phyloP scores from a whole-genome alignment of 2,329 filamentous ascomycete genomes.

The Aspergillus costaricaensis region DNA sequence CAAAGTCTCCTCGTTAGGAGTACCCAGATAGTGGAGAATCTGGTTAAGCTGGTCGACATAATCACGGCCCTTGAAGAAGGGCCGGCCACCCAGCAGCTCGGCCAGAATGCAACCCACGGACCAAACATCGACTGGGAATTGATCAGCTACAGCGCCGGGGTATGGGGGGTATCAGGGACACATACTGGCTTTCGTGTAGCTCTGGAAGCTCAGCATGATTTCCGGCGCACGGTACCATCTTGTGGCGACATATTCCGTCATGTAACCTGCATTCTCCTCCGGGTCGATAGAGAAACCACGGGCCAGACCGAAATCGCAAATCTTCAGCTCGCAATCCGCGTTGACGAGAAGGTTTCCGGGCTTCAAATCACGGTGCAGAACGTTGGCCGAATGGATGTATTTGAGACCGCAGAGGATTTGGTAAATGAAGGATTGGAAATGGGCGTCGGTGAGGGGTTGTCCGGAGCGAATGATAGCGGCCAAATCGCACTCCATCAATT shows the following conservation, averaged over 20 bases:
- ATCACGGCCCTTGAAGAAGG: conserved; percentile 98
- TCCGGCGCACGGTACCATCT: conserved; percentile 98
- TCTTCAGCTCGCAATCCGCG: conserved; percentile 98
- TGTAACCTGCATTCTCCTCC: conserved; percentile 97
- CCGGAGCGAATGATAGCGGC: conserved; percentile 97
- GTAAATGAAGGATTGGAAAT: conserved; percentile 99
- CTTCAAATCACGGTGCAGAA: conserved; percentile 94
- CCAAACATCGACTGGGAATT: conserved; percentile 88
- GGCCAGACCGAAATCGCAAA: conserved; percentile 95
- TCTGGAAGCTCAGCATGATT: conserved; percentile 99
- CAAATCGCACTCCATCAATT: conserved; percentile 98
- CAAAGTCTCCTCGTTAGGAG: conserved; percentile 92
- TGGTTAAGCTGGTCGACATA: conserved; percentile 99
- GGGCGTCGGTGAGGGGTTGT: conserved; percentile 93
- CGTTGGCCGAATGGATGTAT: conserved; percentile 98
- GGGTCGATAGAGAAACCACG: conserved; percentile 96
- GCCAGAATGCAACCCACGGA: conserved; percentile 97
- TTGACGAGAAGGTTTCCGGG: conserved; percentile 97
- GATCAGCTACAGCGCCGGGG: conserved; percentile 7
- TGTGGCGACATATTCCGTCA: conserved; percentile 99
- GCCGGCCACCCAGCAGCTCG: conserved; percentile 90
- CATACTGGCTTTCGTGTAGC: conserved; percentile 99
- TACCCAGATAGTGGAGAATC: conserved; percentile 96
- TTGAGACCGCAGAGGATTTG: conserved; percentile 98
- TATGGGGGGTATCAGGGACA: conserved; percentile 37